These are phyloP conservation scores for Schizophyllum amplum DNA, from an alignment of 1,284 basidiomycete species.

Conservation along the genomic window DNA sequence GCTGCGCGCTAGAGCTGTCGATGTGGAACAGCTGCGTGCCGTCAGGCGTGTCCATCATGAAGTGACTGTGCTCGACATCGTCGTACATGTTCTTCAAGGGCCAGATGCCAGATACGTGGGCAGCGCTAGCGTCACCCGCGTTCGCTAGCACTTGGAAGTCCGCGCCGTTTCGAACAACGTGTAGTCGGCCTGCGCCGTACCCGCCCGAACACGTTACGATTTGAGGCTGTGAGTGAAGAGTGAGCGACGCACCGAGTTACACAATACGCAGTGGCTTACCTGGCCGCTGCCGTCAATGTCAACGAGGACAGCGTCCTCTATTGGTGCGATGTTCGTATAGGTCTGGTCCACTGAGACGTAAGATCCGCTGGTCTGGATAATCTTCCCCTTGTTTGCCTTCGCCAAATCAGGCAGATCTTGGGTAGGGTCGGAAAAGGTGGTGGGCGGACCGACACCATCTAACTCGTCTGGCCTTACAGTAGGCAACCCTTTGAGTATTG, in stretches of 20 bases:
- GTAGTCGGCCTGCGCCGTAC: constrained; percentile 72
- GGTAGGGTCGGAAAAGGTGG: constrained; percentile 15
- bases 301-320: constrained; percentile 76
- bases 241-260: neutral
- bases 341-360: constrained; percentile 53
- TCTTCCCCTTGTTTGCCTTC: constrained; percentile 11
- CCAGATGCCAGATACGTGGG: constrained; percentile 41
- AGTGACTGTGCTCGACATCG: constrained; percentile 37
- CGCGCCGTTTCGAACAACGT: constrained; percentile 81
- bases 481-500: constrained; percentile 38
- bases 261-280: constrained; percentile 32
- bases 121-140: constrained; percentile 38
- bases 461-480: constrained; percentile 19
- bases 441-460: constrained; percentile 16
- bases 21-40: constrained; percentile 47
- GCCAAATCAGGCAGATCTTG: neutral
- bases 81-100: constrained; percentile 44
- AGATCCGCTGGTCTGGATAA: constrained; percentile 42
- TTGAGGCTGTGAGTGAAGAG: constrained; percentile 45
- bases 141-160: constrained; percentile 65
- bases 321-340: constrained; percentile 82
- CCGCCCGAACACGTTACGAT: constrained; percentile 89
- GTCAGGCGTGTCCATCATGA: constrained; percentile 51
- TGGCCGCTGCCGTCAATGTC: constrained; percentile 72
- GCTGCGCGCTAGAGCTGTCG: constrained; percentile 27